Conservation (phyloP, 2,329 filamentous ascomycete genomes). For the Fusarium mexicanum region DNA sequence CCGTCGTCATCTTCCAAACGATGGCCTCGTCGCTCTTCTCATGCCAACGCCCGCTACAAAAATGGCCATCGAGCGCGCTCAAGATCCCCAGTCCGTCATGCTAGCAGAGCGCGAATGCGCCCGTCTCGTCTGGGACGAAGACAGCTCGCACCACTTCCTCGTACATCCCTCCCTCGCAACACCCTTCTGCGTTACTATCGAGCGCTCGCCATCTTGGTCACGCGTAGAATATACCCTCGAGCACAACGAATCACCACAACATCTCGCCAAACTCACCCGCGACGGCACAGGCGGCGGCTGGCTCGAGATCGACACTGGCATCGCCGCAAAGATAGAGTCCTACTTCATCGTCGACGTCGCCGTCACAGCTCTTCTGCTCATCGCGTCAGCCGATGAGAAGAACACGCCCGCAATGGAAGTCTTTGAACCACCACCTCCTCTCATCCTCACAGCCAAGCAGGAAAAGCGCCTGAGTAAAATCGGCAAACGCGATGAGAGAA, state of each 20-base stretch:
- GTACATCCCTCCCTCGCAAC: constrained; percentile 71
- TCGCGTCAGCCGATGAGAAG: constrained; percentile 66
- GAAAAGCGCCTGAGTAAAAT: constrained; percentile 45
- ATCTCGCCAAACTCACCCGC: constrained; percentile 68
- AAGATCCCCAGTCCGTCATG: constrained; percentile 66
- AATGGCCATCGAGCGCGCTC: constrained; percentile 68
- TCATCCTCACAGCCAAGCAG: constrained; percentile 36
- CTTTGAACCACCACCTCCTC: constrained; percentile 67
- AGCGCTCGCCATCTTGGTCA: constrained; percentile 67
- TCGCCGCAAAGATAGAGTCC: constrained; percentile 67
- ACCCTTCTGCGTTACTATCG: constrained; percentile 69
- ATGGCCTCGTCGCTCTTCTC: constrained; percentile 73
- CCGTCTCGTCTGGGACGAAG: constrained; percentile 76
- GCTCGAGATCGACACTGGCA: constrained; percentile 69
- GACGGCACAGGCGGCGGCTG: constrained; percentile 68
- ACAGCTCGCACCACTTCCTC: constrained; percentile 68
- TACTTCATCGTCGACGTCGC: constrained; percentile 72
- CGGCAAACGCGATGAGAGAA: constrained; percentile 45
- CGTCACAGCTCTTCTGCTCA: constrained; percentile 67
- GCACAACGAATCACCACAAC: constrained; percentile 69
- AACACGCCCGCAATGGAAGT: constrained; percentile 56
- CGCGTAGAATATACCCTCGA: constrained; percentile 72
- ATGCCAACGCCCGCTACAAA: constrained; percentile 73
- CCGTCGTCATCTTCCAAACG: constrained; percentile 63
- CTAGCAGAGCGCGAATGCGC: constrained; percentile 76